Conservation (phyloP, 768 basidiomycete genomes). For the Lenzites betulinus region DNA sequence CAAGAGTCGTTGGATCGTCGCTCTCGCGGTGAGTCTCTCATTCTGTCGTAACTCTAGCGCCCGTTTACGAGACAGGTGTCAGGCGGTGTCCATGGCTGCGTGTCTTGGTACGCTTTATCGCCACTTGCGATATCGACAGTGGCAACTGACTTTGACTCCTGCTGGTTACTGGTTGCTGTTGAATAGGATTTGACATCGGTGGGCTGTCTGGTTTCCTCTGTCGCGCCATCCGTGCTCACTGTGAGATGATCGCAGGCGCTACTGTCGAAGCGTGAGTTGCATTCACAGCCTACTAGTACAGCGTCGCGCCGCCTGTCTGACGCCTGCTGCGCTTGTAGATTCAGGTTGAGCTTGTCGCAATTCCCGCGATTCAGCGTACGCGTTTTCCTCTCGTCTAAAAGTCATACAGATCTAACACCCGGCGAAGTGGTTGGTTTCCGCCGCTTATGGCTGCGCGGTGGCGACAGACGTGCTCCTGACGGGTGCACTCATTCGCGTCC, state of each 20-base stretch:
- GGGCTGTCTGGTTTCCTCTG: no score
- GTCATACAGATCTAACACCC: no score
- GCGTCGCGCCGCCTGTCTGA: no score
- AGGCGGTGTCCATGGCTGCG: background rate
- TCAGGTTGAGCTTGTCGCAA: background rate
- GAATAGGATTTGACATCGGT: background rate
- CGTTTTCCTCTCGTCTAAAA: background rate
- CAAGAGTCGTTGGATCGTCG: conserved; percentile 1
- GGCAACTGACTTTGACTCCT: no score
- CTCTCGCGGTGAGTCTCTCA: background rate
- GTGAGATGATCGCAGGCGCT: no score
- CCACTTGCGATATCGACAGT: background rate
- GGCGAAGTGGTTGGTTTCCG: background rate
- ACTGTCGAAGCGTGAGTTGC: no score
- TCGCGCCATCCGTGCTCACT: no score
- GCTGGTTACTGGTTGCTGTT: no score
- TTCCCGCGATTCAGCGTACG: background rate
- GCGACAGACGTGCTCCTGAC: background rate
- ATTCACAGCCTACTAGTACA: no score
- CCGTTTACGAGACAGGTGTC: background rate
- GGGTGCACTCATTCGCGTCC: background rate
- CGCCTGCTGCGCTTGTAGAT: no score
- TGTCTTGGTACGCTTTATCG: background rate
- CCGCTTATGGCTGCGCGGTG: background rate
- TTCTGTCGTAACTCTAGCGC: background rate